These are phyloP conservation scores for Solidago caesia DNA, from an alignment of 129 eudicot species.

Conservation along the genomic window DNA sequence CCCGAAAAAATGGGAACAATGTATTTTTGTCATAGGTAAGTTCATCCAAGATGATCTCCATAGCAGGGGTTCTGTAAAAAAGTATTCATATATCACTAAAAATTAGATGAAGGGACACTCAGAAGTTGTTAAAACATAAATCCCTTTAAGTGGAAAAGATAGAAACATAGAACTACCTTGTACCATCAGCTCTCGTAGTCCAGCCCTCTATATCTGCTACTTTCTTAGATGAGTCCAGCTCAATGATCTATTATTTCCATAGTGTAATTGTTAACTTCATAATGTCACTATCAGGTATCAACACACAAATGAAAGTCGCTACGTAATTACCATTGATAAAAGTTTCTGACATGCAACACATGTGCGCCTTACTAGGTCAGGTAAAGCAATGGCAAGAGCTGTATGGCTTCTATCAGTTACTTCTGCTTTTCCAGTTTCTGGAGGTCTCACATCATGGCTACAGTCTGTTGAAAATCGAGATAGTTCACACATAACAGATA, in stretches of 20 bases:
- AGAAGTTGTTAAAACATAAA: neutral
- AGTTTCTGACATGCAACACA: constrained; percentile 60
- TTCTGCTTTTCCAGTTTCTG: constrained; percentile 29
- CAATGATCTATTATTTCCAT: constrained; percentile 52
- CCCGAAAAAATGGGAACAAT: constrained; percentile 74
- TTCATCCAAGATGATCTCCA: constrained; percentile 75
- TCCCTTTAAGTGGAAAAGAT: neutral
- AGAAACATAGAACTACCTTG: constrained; percentile 47
- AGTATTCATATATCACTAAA: neutral
- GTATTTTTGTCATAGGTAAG: constrained; percentile 57
- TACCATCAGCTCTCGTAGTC: constrained; percentile 79
- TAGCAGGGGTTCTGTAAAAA: constrained; percentile 65
- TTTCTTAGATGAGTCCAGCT: constrained; percentile 69
- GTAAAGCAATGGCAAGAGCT: constrained; percentile 59
- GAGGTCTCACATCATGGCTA: constrained; percentile 32
- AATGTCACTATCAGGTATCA: neutral
- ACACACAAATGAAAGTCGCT: neutral
- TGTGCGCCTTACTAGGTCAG: constrained; percentile 57
- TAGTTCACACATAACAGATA: constrained; percentile 47
- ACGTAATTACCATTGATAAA: constrained; percentile 55
- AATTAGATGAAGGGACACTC: neutral
- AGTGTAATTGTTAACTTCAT: neutral
- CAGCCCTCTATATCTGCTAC: constrained; percentile 65
- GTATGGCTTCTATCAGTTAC: constrained; percentile 22
- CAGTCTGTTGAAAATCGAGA: constrained; percentile 28